Evolutionary conservation across 495 filamentous ascomycete genomes (phyloP).

Genomic region (Sphaerosporella brunnea): DNA sequence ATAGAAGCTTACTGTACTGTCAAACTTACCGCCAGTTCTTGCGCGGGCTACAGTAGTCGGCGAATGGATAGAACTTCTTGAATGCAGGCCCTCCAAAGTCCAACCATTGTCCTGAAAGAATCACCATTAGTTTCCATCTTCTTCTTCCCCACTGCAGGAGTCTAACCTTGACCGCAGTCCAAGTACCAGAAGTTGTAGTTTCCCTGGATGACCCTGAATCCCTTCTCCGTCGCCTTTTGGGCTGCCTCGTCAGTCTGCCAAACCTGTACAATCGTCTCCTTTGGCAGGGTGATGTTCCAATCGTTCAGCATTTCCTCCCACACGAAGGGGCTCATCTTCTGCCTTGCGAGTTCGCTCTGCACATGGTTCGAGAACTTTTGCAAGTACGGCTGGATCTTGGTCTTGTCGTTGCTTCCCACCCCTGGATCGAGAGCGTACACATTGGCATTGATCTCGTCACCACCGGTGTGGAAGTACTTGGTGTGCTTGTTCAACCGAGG

Average conservation of each 20-base stretch:
- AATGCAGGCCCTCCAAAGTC: conserved; percentile 38
- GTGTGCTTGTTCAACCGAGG: conserved; percentile 48
- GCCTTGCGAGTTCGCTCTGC: conserved; percentile 39
- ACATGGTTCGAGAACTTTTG: conserved; percentile 52
- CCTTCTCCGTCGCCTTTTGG: conserved; percentile 36
- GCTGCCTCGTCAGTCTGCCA: conserved; percentile 47
- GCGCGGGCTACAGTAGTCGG: conserved; percentile 55
- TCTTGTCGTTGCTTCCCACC: conserved; percentile 41
- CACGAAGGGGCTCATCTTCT: conserved; percentile 47
- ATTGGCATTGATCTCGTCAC: conserved; percentile 63
- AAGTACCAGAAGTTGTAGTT: conserved; percentile 71
- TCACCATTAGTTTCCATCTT: background rate
- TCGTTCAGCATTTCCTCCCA: conserved; percentile 70
- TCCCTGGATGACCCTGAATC: conserved; percentile 50
- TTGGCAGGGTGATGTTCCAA: conserved; percentile 52
- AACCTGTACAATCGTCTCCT: conserved; percentile 50
- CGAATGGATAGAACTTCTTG: conserved; percentile 42
- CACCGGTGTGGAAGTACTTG: conserved; percentile 64
- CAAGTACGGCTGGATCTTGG: conserved; percentile 48
- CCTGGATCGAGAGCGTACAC: conserved; percentile 55
- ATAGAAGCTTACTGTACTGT: too few species aligned
- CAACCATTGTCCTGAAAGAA: conserved; percentile 50
- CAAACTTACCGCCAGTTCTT: conserved; percentile 52
- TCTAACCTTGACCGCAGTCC: conserved; percentile 47
- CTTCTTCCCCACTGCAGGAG: background rate